These are phyloP conservation scores for Trichophyton rubrum DNA, from an alignment of 2,329 filamentous ascomycete genomes.

Conservation along the genomic window DNA sequence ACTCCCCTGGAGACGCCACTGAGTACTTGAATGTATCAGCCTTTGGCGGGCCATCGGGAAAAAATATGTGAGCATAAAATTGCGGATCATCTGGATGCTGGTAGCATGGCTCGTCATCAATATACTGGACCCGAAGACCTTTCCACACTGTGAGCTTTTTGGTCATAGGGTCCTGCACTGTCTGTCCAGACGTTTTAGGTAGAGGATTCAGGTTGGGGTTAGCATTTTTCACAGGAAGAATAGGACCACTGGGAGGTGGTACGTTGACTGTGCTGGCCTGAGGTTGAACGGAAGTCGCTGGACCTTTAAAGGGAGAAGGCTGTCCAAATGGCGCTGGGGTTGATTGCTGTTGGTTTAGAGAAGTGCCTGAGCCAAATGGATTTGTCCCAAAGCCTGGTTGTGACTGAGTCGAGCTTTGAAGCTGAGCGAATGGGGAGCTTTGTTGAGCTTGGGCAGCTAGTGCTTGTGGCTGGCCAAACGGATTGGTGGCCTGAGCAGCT, in stretches of 20 bases:
- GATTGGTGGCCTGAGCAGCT: constrained; percentile 10
- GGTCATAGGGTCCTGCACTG: constrained; percentile 23
- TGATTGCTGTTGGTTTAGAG: background rate
- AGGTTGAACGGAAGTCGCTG: constrained; percentile 16
- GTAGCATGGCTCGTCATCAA: constrained; percentile 39
- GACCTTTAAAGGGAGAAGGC: constrained; percentile 14
- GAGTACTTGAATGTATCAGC: constrained; percentile 32
- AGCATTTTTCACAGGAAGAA: constrained; percentile 10
- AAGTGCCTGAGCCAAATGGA: background rate
- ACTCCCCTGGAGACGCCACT: constrained; percentile 42
- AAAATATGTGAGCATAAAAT: constrained; percentile 55
- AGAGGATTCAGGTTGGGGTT: constrained; percentile 11
- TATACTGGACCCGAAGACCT: constrained; percentile 50
- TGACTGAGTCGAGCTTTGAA: background rate
- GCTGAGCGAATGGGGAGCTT: constrained; percentile 12
- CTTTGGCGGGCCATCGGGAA: constrained; percentile 55
- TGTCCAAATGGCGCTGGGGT: constrained; percentile 20
- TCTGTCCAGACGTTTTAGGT: constrained; percentile 25
- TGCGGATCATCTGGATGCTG: constrained; percentile 42
- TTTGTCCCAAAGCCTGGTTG: background rate
- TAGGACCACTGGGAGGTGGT: background rate
- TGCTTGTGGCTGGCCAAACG: constrained; percentile 17
- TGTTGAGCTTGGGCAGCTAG: background rate
- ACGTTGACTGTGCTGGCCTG: background rate
- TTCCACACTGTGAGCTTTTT: constrained; percentile 47